Evolutionary conservation across 164 flowering plant genomes (phyloP), one percentile per base, ranked within the genome.

Genomic region (Brasenia schreberi): DNA sequence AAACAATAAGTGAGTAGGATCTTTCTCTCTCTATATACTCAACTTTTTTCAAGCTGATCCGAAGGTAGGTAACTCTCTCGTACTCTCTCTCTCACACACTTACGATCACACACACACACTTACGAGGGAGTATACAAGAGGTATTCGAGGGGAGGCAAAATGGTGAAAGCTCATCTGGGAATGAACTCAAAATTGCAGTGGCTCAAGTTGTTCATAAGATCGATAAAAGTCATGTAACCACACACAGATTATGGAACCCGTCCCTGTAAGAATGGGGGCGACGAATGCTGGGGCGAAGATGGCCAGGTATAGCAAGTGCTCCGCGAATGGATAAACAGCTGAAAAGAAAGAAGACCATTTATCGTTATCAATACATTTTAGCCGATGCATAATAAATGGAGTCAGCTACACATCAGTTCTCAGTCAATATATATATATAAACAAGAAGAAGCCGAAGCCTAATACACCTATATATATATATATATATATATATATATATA

Each of bases 61-160:
- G 0, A 23, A 23, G 27, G 27, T 23, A 0, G 27, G 27, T 23
- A 23, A 23, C 27, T 0, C 27, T 2, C 27, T 23, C 1, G 2
- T 23, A 23, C 27, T 23, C 27, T 23, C 27, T 23, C 27, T 23
- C 27, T 23, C 27, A 0, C 27, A 0, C 27, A 23, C n/a, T n/a
- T n/a, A n/a, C n/a, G n/a, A n/a, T n/a, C 27, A 23, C 27, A 33
- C 39, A 33, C 39, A 33, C 39, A 62, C 33, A 80, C 89, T 80
- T 81, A 85, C 86, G 86, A 79, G 17, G 89, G 89, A 18, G 89
- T 81, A 69, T 85, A 83, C 79, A 85, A 74, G 68, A 85, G 39
- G 64, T 85, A 85, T 73, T 83, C 81, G 78, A 84, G 80, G 7
- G 72, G 75, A 3, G 88, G 86, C 53, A 79, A 77, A 7, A 73